Conservation (phyloP, 805 yeast genomes). For the Saccharomycopsis babjevae region DNA sequence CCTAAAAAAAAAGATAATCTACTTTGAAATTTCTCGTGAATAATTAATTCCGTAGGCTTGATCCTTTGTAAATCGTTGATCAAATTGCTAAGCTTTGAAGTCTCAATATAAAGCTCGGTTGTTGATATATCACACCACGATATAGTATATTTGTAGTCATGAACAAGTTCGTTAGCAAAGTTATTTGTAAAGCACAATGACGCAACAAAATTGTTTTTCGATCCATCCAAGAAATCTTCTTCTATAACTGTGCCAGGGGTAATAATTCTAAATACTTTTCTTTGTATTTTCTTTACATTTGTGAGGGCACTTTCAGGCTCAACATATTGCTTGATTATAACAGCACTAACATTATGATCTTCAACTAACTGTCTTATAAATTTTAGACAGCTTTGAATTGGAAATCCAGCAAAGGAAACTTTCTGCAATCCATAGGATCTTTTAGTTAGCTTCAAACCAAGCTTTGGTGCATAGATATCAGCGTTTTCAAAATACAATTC, state of each 20-base stretch:
- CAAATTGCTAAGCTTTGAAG: conserved; percentile 47
- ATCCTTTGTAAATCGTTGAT: conserved; percentile 68
- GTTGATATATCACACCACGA: conserved; percentile 87
- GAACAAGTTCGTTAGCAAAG: conserved; percentile 30
- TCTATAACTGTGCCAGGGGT: conserved; percentile 92
- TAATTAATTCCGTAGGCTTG: conserved; percentile 67
- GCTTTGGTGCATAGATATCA: conserved; percentile 50
- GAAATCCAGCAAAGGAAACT: conserved; percentile 89
- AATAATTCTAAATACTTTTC: conserved; percentile 70
- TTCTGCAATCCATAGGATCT: conserved; percentile 33
- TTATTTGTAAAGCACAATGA: conserved; percentile 52
- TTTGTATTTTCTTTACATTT: conserved; percentile 33
- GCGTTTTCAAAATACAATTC: conserved; percentile 90
- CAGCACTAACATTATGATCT: conserved; percentile 61
- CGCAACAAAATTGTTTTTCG: conserved; percentile 59
- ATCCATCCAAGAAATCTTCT: conserved; percentile 69
- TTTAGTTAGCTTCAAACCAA: conserved; percentile 64
- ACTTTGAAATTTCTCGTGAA: conserved; percentile 37
- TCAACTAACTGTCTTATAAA: conserved; percentile 68
- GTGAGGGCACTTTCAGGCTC: neutral
- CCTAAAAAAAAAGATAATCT: neutral
- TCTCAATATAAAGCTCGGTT: conserved; percentile 67
- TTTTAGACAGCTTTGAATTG: conserved; percentile 56
- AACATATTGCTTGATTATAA: conserved; percentile 61
- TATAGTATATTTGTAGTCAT: conserved; percentile 46